Evolutionary conservation across 2,329 filamentous ascomycete genomes (phyloP).

Genomic region (Fusarium sp.): DNA sequence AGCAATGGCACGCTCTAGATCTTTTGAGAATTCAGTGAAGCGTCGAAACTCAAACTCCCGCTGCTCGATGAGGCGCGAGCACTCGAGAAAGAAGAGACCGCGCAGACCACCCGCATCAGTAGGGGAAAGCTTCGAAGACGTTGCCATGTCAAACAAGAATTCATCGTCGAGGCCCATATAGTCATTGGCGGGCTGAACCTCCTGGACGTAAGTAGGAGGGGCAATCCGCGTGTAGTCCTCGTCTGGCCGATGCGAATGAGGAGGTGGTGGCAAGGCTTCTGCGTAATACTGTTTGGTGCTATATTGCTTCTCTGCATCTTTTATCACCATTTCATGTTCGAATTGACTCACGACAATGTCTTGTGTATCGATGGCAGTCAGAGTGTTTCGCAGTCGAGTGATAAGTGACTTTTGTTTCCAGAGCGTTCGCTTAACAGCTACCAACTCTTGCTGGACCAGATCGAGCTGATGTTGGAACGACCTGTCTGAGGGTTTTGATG

Average conservation of each 20-base stretch:
- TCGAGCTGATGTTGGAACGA: slow-evolving; percentile 58
- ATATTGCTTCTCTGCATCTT: slow-evolving; percentile 18
- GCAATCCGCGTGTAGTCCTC: slow-evolving; percentile 17
- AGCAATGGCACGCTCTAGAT: slow-evolving; percentile 50
- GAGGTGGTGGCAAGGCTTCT: slow-evolving; percentile 10
- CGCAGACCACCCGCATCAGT: slow-evolving; percentile 56
- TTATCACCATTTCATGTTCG: slow-evolving; percentile 27
- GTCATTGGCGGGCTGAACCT: slow-evolving; percentile 29
- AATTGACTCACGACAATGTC: slow-evolving; percentile 29
- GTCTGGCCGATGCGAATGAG: slow-evolving; percentile 19
- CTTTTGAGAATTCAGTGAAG: slow-evolving; percentile 50
- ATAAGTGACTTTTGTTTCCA: slow-evolving; percentile 52
- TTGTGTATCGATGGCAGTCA: slow-evolving; percentile 34
- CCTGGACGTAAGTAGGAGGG: slow-evolving; percentile 8
- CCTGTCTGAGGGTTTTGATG: slow-evolving; percentile 56
- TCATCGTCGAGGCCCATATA: slow-evolving; percentile 46
- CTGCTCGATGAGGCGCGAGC: slow-evolving; percentile 54
- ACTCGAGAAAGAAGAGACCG: slow-evolving; percentile 57
- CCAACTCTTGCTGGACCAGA: slow-evolving; percentile 58
- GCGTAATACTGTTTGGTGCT: slow-evolving; percentile 11
- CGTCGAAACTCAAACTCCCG: slow-evolving; percentile 53
- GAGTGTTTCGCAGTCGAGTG: slow-evolving; percentile 44
- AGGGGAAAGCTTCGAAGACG: slow-evolving; percentile 53
- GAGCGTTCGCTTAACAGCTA: slow-evolving; percentile 55
- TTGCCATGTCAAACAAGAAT: slow-evolving; percentile 46